A percentile compares a stretch with the other conserved stretches of the same genome.
Conservation (phyloP, 345 rosid species). For the Moringa oleifera region DNA sequence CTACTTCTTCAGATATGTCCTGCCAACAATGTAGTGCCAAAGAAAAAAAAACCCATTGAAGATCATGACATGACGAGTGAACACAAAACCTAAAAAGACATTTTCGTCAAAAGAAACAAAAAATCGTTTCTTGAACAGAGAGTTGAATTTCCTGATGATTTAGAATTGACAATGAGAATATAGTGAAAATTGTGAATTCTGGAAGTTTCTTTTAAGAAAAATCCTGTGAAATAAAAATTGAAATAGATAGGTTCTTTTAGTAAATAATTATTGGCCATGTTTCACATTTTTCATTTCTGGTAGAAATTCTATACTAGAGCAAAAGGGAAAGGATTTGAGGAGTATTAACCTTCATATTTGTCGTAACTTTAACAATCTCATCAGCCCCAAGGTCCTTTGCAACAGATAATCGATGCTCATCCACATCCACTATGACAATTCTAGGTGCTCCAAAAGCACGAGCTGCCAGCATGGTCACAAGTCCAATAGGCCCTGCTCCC, state of each 20-base stretch:
- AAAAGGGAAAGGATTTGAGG: neutral
- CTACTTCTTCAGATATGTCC: conserved; percentile 66
- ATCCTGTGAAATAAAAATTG: neutral
- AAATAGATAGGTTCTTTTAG: neutral
- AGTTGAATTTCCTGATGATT: neutral
- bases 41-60: too few species aligned
- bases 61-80: too few species aligned
- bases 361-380: conserved; percentile 59
- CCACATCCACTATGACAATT: conserved; percentile 71
- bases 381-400: conserved; percentile 76
- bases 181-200: neutral
- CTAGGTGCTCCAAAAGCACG: conserved; percentile 87
- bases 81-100: neutral
- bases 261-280: neutral
- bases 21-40: conserved; percentile 14
- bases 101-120: too few species aligned
- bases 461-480: conserved; percentile 82
- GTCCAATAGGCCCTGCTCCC: conserved; percentile 96
- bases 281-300: too few species aligned
- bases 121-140: neutral
- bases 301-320: too few species aligned
- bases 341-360: conserved; percentile 46
- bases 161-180: neutral
- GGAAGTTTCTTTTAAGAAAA: neutral
- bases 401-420: conserved; percentile 59